Conservation (phyloP, 805 yeast genomes). For the Zygotorulaspora sp. region DNA sequence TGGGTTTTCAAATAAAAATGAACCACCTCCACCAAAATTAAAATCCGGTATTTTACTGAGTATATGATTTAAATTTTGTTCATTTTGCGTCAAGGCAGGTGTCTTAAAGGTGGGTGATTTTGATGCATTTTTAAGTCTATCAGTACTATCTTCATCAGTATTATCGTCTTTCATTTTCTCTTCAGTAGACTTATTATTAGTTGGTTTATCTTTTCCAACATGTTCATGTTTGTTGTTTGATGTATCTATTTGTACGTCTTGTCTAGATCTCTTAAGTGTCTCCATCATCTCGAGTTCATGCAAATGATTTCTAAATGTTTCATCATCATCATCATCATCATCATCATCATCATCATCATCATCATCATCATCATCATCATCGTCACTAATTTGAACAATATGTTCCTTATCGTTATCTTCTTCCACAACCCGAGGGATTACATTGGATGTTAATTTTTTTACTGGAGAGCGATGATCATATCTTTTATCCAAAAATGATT, state of each 20-base stretch:
- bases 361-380: conserved; percentile 8
- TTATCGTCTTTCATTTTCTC: background rate
- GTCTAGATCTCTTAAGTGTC: conserved; percentile 40
- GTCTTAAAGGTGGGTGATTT: background rate
- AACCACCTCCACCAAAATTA: conserved; percentile 9
- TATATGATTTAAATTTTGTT: conserved; percentile 25
- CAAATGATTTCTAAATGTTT: conserved; percentile 26
- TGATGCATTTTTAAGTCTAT: background rate
- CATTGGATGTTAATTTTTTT: conserved; percentile 11
- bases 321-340: conserved; percentile 21
- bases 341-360: conserved; percentile 6
- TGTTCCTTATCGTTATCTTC: conserved; percentile 8
- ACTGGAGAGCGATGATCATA: conserved; percentile 21
- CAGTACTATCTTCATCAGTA: background rate
- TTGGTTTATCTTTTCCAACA: background rate
- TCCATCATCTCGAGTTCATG: conserved; percentile 39
- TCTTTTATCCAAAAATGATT: conserved; percentile 32
- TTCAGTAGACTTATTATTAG: background rate
- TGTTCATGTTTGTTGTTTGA: background rate
- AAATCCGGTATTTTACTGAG: conserved; percentile 22
- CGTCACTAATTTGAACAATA: conserved; percentile 13
- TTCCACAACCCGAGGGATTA: conserved; percentile 6
- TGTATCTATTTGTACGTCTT: conserved; percentile 3
- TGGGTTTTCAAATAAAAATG: conserved; percentile 22
- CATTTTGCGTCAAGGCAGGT: conserved; percentile 14